A percentile compares a stretch with the other conserved stretches of the same genome.
Evolutionary conservation across 2,329 filamentous ascomycete species (phyloP).

Genomic region (Phaeosphaeria sp.): DNA sequence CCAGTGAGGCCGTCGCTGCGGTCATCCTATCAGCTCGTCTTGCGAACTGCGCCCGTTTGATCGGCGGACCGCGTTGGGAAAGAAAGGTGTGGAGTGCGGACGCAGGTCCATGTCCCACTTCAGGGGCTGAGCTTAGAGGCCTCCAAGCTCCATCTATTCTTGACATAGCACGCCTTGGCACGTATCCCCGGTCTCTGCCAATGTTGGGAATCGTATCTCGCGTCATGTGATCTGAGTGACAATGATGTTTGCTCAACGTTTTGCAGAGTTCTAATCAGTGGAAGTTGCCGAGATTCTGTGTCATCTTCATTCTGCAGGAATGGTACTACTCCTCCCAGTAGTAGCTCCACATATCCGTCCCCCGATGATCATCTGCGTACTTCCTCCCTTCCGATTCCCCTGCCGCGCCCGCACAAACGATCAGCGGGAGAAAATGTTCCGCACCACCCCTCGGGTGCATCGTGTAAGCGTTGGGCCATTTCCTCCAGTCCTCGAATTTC

Average conservation of each 20-base stretch:
- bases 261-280: neutral
- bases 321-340: constrained; percentile 55
- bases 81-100: neutral
- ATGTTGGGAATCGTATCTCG: neutral
- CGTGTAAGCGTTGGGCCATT: constrained; percentile 56
- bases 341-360: constrained; percentile 62
- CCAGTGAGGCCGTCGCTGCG: neutral
- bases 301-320: neutral
- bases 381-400: constrained; percentile 51
- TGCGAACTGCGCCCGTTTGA: neutral
- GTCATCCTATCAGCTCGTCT: neutral
- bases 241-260: neutral
- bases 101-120: neutral
- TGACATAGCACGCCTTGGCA: neutral
- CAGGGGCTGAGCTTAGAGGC: neutral
- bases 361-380: constrained; percentile 60
- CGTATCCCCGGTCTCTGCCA: neutral
- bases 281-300: neutral
- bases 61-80: neutral
- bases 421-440: constrained; percentile 66
- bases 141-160: neutral
- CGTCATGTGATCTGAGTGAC: neutral
- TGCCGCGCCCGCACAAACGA: constrained; percentile 63
- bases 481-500: constrained; percentile 57
- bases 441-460: constrained; percentile 63